Evolutionary conservation across 192 early-diverging fungal genomes (phyloP).

Genomic region (Funneliformis mosseae): DNA sequence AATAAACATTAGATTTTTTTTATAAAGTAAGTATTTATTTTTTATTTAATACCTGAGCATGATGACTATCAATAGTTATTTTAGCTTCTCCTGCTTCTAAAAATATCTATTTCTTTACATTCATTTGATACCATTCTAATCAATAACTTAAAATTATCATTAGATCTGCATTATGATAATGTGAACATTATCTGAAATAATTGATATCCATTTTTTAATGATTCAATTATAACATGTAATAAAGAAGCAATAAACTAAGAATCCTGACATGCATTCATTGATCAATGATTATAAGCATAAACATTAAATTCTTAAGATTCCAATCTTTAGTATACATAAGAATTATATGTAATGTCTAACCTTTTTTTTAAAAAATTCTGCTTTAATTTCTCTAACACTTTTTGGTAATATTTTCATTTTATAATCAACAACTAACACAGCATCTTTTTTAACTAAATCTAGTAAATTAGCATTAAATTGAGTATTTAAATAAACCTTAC

Average conservation of each 20-base stretch:
- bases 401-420: slow-evolving; percentile 18
- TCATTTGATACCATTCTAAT: neutral
- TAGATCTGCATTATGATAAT: neutral
- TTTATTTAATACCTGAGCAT: neutral
- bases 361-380: slow-evolving; percentile 12
- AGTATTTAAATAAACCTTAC: slow-evolving; percentile 4
- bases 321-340: neutral
- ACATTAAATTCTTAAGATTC: neutral
- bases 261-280: neutral
- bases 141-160: neutral
- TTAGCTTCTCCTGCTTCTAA: neutral
- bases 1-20: neutral
- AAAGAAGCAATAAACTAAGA: neutral
- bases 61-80: neutral
- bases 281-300: slow-evolving; percentile 6
- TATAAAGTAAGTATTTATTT: neutral
- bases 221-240: neutral
- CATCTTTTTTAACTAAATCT: neutral
- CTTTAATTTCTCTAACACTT: neutral
- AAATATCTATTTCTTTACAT: neutral
- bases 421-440: neutral
- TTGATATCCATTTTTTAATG: no score
- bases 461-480: neutral
- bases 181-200: neutral
- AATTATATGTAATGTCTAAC: neutral